A percentile compares a stretch with the other conserved stretches of the same genome.
These are phyloP conservation scores for Blastomyces emzantsi DNA, from an alignment of 2,329 filamentous ascomycete species.

Conservation along the genomic window DNA sequence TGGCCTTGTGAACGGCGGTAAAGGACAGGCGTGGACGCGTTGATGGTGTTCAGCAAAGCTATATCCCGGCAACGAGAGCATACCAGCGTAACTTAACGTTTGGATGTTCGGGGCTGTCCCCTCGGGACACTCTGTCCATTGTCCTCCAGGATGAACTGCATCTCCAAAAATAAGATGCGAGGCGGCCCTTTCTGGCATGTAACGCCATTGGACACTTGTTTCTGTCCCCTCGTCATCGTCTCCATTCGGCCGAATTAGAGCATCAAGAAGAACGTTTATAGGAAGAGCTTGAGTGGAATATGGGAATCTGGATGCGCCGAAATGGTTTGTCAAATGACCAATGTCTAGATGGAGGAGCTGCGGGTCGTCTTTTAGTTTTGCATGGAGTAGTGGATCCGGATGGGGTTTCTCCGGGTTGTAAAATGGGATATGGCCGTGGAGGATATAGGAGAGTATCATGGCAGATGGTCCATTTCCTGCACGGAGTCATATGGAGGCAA, in stretches of 20 bases:
- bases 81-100: slow-evolving; percentile 53
- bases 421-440: slow-evolving; percentile 52
- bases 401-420: slow-evolving; percentile 45
- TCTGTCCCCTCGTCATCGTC: slow-evolving; percentile 45
- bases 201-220: slow-evolving; percentile 47
- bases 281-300: slow-evolving; percentile 55
- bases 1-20: slow-evolving; percentile 47
- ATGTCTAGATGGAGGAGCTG: slow-evolving; percentile 43
- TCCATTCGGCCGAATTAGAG: slow-evolving; percentile 49
- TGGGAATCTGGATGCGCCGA: slow-evolving; percentile 47
- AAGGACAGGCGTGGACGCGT: slow-evolving; percentile 30
- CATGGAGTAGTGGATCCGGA: slow-evolving; percentile 48
- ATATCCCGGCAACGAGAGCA: slow-evolving; percentile 53
- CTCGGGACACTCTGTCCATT: slow-evolving; percentile 50
- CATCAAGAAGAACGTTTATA: slow-evolving; percentile 52
- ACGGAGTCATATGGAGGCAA: slow-evolving; percentile 1
- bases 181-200: slow-evolving; percentile 43
- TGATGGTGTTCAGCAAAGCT: slow-evolving; percentile 47
- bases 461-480: slow-evolving; percentile 54
- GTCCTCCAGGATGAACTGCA: slow-evolving; percentile 44
- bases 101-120: slow-evolving; percentile 48
- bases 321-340: slow-evolving; percentile 47
- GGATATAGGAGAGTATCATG: slow-evolving; percentile 53
- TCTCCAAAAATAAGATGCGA: slow-evolving; percentile 48
- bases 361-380: slow-evolving; percentile 42